Percentiles rank a stretch among this genome's conserved stretches.
Conservation (phyloP, 2,329 filamentous ascomycete genomes). For the Trichoderma sp. region DNA sequence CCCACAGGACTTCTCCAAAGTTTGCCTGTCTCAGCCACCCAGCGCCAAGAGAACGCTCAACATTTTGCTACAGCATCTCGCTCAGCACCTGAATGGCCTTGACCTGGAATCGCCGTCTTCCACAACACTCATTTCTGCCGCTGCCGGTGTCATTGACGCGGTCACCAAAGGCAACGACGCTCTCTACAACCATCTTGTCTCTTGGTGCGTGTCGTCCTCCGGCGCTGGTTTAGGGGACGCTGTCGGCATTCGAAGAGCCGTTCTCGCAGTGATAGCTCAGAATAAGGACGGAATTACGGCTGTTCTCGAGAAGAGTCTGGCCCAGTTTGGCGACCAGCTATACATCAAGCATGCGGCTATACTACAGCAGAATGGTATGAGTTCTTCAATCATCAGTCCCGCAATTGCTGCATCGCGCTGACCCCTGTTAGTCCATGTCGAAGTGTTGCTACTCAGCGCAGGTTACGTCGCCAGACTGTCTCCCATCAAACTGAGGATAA, state of each 20-base stretch:
- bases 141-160: slow-evolving; percentile 57
- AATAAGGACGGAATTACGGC: slow-evolving; percentile 54
- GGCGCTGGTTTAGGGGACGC: slow-evolving; percentile 67
- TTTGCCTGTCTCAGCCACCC: slow-evolving; percentile 39
- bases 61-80: slow-evolving; percentile 46
- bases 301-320: slow-evolving; percentile 68
- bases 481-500: slow-evolving; percentile 66
- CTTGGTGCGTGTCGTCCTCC: slow-evolving; percentile 66
- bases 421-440: slow-evolving; percentile 69
- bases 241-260: slow-evolving; percentile 67
- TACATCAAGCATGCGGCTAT: slow-evolving; percentile 84
- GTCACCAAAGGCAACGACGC: slow-evolving; percentile 52
- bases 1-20: slow-evolving; percentile 35
- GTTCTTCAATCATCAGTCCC: background rate
- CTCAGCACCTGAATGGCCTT: slow-evolving; percentile 47
- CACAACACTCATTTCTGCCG: slow-evolving; percentile 54
- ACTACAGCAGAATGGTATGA: slow-evolving; percentile 82
- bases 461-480: slow-evolving; percentile 72
- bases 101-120: slow-evolving; percentile 39
- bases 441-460: slow-evolving; percentile 74
- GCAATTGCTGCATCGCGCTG: slow-evolving; percentile 26
- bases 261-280: slow-evolving; percentile 59
- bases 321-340: slow-evolving; percentile 79
- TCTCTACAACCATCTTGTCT: slow-evolving; percentile 57
- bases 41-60: slow-evolving; percentile 36